These are phyloP conservation scores for Geum urbanum DNA, from an alignment of 306 rosid species.

Conservation along the genomic window DNA sequence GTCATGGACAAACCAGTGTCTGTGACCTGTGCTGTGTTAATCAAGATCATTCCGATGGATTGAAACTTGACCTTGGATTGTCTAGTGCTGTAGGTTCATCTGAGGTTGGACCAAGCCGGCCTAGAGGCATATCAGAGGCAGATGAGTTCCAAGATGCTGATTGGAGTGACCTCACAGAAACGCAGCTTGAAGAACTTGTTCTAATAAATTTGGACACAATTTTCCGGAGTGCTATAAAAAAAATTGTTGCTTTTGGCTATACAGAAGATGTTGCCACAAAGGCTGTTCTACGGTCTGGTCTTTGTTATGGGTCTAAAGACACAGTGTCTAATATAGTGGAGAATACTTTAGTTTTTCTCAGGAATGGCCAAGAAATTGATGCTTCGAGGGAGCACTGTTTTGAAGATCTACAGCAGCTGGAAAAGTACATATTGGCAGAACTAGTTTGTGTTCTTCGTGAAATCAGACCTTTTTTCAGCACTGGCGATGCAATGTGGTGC, in stretches of 20 bases:
- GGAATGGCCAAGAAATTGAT: constrained; percentile 70
- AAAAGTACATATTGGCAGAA: constrained; percentile 80
- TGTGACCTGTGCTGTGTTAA: constrained; percentile 50
- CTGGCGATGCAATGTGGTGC: constrained; percentile 97
- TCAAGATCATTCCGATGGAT: constrained; percentile 56
- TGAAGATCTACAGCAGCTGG: constrained; percentile 77
- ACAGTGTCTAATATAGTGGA: constrained; percentile 76
- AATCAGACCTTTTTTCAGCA: constrained; percentile 80
- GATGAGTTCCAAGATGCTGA: constrained; percentile 68
- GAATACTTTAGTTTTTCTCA: constrained; percentile 63
- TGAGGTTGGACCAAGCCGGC: constrained; percentile 40
- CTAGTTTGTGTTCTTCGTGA: constrained; percentile 84
- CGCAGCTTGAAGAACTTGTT: constrained; percentile 75
- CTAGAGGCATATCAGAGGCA: constrained; percentile 56
- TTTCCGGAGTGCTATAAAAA: constrained; percentile 71
- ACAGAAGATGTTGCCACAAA: constrained; percentile 68
- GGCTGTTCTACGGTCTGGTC: constrained; percentile 76
- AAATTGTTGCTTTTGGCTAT: constrained; percentile 63
- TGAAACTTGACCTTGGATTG: constrained; percentile 83
- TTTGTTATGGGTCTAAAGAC: constrained; percentile 84
- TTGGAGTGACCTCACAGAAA: constrained; percentile 83
- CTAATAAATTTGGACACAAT: constrained; percentile 59
- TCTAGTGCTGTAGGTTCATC: constrained; percentile 43
- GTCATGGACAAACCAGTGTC: constrained; percentile 41
- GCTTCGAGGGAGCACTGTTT: constrained; percentile 69